phyloP scores from a whole-genome alignment of 805 yeast genomes.

The Yarrowia deformans region DNA sequence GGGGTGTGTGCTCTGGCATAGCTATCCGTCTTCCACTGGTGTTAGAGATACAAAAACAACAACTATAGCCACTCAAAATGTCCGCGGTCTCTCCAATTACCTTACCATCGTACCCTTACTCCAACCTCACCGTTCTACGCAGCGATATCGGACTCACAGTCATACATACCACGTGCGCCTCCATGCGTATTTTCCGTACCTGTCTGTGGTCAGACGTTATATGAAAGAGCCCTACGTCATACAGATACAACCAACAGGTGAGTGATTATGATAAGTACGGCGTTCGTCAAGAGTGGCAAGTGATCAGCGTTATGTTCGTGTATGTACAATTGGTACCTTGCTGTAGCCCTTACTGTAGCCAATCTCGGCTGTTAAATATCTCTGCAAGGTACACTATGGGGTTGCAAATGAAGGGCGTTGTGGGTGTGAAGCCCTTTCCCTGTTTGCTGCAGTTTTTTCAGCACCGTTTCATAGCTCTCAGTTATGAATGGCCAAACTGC shows the following conservation, averaged over 20 bases:
- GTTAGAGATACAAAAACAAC: not conserved
- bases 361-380: not conserved
- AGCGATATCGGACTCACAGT: constrained; percentile 8
- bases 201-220: constrained; percentile 7
- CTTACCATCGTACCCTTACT: not conserved
- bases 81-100: not conserved
- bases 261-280: not conserved
- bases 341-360: too few relatives aligned
- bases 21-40: not conserved
- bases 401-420: not conserved
- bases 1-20: not conserved
- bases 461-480: not conserved
- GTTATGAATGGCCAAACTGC: too few relatives aligned
- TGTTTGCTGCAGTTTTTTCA: not conserved
- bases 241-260: not conserved
- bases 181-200: constrained; percentile 22
- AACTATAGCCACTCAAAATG: not conserved
- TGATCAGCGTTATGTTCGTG: not conserved
- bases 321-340: too few relatives aligned
- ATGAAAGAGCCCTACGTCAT: constrained; percentile 12
- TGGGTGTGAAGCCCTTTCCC: not conserved
- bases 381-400: not conserved
- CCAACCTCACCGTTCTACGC: constrained; percentile 2
- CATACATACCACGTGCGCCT: constrained; percentile 24
- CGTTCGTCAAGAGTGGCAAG: not conserved